phyloP scores from a whole-genome alignment of 2,329 filamentous ascomycete species.

The Karstenula rhodostoma region DNA sequence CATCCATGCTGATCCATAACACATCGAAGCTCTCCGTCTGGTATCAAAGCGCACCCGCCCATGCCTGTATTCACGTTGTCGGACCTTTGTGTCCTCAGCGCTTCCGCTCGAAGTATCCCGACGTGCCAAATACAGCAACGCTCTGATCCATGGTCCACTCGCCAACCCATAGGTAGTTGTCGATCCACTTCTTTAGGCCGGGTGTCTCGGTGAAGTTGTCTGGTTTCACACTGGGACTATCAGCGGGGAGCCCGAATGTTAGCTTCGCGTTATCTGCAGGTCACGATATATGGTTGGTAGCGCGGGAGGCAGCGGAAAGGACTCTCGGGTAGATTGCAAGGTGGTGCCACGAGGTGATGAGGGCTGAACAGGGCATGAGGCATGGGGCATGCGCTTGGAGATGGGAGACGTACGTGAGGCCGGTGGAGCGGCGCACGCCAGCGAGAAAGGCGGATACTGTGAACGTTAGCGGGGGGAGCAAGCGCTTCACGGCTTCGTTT shows the following conservation, averaged over 20 bases:
- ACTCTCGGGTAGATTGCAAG: slow-evolving; percentile 5
- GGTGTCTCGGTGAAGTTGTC: slow-evolving; percentile 85
- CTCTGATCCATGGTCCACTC: slow-evolving; percentile 99
- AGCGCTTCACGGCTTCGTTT: slow-evolving; percentile 12
- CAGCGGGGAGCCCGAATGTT: slow-evolving; percentile 52
- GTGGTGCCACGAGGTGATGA: neutral
- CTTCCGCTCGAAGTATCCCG: slow-evolving; percentile 89
- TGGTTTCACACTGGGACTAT: slow-evolving; percentile 81
- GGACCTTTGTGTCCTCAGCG: slow-evolving; percentile 52
- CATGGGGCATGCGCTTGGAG: slow-evolving; percentile 22
- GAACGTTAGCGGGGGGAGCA: slow-evolving; percentile 25
- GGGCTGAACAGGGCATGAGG: neutral
- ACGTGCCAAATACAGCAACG: slow-evolving; percentile 87
- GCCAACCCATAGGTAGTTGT: slow-evolving; percentile 91
- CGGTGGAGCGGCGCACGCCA: slow-evolving; percentile 96
- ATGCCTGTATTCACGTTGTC: neutral
- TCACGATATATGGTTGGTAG: slow-evolving; percentile 3
- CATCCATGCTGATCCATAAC: slow-evolving; percentile 4
- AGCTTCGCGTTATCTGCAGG: slow-evolving; percentile 41
- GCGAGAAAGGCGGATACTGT: slow-evolving; percentile 94
- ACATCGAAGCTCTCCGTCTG: neutral
- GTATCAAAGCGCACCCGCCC: neutral
- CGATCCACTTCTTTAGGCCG: slow-evolving; percentile 85
- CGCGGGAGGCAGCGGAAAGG: neutral
- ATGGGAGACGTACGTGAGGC: slow-evolving; percentile 80